phyloP scores from a whole-genome alignment of 169 alveolate genomes.

The Plasmodium ovale region DNA sequence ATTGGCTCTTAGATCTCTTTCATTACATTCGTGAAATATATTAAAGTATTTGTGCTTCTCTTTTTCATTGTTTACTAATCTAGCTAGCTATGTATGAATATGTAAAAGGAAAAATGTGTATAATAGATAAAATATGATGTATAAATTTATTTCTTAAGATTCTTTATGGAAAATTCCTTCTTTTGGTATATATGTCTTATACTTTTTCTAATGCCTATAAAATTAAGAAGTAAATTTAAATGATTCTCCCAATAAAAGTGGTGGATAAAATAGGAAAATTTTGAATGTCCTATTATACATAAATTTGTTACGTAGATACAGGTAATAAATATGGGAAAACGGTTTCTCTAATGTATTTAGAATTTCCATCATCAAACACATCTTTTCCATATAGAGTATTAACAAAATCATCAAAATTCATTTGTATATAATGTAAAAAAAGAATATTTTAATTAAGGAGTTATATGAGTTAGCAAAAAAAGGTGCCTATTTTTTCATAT shows the following conservation, averaged over 20 bases:
- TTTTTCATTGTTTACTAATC: constrained; percentile 57
- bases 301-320: constrained; percentile 24
- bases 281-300: background rate
- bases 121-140: background rate
- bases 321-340: constrained; percentile 68
- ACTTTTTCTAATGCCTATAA: constrained; percentile 73
- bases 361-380: constrained; percentile 71
- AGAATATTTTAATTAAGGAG: constrained; percentile 7
- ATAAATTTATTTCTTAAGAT: background rate
- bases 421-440: constrained; percentile 30
- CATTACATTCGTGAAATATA: constrained; percentile 20
- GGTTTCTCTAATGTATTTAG: constrained; percentile 35
- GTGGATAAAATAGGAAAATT: background rate
- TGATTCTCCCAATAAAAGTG: constrained; percentile 1
- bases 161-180: background rate
- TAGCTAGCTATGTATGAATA: constrained; percentile 43
- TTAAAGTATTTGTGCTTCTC: constrained; percentile 66
- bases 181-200: background rate
- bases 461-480: background rate
- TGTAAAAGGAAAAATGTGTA: background rate
- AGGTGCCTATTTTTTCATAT: background rate
- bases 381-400: constrained; percentile 60
- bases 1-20: constrained; percentile 14
- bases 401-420: constrained; percentile 76
- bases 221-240: constrained; percentile 26